These are phyloP conservation scores for Angophora floribunda DNA, from an alignment of 345 rosid species.

Conservation along the genomic window DNA sequence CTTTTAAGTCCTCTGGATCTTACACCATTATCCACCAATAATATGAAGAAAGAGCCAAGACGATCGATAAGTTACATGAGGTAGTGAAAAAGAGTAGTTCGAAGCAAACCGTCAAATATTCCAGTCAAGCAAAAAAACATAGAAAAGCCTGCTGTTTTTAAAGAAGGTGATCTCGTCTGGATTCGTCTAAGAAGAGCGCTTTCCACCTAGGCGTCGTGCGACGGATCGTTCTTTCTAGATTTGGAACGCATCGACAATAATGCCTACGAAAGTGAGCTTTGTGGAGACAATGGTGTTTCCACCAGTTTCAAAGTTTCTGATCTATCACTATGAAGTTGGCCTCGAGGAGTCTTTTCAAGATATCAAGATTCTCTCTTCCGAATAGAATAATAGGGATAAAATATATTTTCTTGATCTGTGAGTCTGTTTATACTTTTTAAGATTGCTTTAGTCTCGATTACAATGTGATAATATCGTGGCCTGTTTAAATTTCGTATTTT, in stretches of 20 bases:
- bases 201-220: not conserved
- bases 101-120: not conserved
- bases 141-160: too few relatives aligned
- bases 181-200: not conserved
- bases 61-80: not conserved
- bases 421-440: too few relatives aligned
- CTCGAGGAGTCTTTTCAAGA: not conserved
- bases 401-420: too few relatives aligned
- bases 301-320: too few relatives aligned
- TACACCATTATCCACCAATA: not conserved
- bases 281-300: not conserved
- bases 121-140: too few relatives aligned
- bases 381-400: too few relatives aligned
- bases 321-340: not conserved
- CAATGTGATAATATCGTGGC: not conserved
- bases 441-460: not conserved
- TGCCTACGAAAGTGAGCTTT: not conserved
- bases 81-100: not conserved
- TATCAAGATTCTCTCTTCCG: too few relatives aligned
- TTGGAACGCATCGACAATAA: not conserved
- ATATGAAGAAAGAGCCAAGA: not conserved
- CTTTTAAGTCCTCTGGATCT: too few relatives aligned
- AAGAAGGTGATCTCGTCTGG: not conserved
- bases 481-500: too few relatives aligned
- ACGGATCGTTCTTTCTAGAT: not conserved